phyloP scores from a whole-genome alignment of 306 rosid species.

The Senna siamea region DNA sequence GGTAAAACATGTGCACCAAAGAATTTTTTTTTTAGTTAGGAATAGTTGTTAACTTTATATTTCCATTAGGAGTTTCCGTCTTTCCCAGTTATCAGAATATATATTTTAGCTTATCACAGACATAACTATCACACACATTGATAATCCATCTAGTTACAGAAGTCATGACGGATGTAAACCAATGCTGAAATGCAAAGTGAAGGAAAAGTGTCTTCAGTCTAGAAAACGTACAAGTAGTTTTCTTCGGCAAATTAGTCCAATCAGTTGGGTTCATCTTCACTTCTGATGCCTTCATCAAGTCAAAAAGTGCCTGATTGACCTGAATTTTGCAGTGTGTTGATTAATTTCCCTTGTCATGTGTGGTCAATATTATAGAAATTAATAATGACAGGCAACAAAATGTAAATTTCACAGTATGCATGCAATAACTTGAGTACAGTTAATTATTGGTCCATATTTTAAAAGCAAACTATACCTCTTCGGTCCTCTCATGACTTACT shows the following conservation, averaged over 20 bases:
- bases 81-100: constrained; percentile 15
- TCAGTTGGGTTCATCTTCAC: constrained; percentile 59
- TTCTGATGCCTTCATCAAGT: constrained; percentile 78
- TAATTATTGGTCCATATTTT: not conserved
- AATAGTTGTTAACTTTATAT: too few relatives aligned
- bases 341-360: constrained; percentile 33
- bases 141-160: too few relatives aligned
- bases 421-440: constrained; percentile 16
- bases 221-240: constrained; percentile 59
- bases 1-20: too few relatives aligned
- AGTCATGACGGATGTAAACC: constrained; percentile 37
- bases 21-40: too few relatives aligned
- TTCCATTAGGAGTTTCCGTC: too few relatives aligned
- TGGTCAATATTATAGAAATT: not conserved
- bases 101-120: constrained; percentile 30
- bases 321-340: constrained; percentile 43
- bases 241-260: constrained; percentile 84
- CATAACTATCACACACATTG: constrained; percentile 30
- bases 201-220: not conserved
- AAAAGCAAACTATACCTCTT: constrained; percentile 65
- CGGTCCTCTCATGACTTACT: constrained; percentile 90
- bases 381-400: constrained; percentile 20
- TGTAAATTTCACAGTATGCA: constrained; percentile 14
- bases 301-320: constrained; percentile 87
- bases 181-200: constrained; percentile 30